A percentile compares a stretch with the other conserved stretches of the same genome.
Evolutionary conservation across 768 basidiomycete genomes (phyloP).

Genomic region (Suillus discolor): DNA sequence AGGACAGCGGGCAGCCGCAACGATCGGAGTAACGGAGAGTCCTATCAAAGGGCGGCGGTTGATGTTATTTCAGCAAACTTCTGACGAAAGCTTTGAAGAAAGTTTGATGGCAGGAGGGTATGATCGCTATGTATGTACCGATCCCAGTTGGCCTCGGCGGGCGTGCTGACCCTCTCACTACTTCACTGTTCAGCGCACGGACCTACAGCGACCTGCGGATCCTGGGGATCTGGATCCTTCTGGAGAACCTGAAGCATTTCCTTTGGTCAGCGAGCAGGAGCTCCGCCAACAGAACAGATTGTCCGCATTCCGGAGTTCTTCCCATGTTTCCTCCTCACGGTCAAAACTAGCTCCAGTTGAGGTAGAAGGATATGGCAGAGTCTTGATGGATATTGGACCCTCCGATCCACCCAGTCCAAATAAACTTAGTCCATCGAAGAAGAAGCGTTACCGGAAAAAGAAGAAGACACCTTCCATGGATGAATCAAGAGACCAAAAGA

Average conservation of each 20-base stretch:
- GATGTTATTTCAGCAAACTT: conserved; percentile 79
- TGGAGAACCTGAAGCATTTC: conserved; percentile 14
- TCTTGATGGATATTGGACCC: conserved; percentile 60
- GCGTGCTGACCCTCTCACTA: conserved; percentile 15
- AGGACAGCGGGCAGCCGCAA: conserved; percentile 22
- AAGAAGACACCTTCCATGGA: conserved; percentile 42
- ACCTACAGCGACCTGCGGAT: conserved; percentile 20
- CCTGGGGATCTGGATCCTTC: conserved; percentile 19
- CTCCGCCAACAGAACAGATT: conserved; percentile 67
- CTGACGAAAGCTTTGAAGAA: conserved; percentile 84
- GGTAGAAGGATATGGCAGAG: conserved; percentile 68
- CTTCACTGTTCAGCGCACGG: conserved; percentile 26
- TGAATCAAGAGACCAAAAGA: conserved; percentile 18
- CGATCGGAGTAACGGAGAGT: conserved; percentile 67
- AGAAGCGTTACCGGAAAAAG: conserved; percentile 50
- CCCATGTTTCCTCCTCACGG: conserved; percentile 37
- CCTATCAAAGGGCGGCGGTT: conserved; percentile 73
- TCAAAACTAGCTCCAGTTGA: conserved; percentile 58
- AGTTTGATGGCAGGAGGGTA: conserved; percentile 83
- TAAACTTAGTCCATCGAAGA: conserved; percentile 37
- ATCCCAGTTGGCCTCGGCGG: conserved; percentile 5
- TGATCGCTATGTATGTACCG: conserved; percentile 65
- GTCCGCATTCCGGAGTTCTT: conserved; percentile 61
- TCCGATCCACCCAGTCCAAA: conserved; percentile 35
- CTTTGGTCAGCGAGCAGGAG: conserved; percentile 54